A percentile compares a stretch with the other conserved stretches of the same genome.
Evolutionary conservation across 2,329 filamentous ascomycete species (phyloP).

Genomic region (Daldinia eschscholtzii): DNA sequence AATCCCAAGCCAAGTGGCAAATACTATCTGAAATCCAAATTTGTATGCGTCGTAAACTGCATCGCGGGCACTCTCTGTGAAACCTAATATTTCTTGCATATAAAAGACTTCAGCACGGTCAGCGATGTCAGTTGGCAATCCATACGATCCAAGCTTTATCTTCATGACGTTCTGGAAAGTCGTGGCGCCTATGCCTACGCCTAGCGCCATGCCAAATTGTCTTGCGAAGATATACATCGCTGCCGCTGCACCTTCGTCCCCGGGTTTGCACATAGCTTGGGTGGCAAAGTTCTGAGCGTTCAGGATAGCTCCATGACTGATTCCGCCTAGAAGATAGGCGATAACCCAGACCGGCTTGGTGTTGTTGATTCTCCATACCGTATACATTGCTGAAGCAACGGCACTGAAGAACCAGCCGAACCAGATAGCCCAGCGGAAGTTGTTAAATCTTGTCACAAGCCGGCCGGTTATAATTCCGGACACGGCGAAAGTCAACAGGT

Average conservation of each 20-base stretch:
- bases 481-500: no score
- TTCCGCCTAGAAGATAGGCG: background rate
- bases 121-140: background rate
- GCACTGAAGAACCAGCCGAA: background rate
- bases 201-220: background rate
- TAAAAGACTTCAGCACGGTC: background rate
- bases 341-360: background rate
- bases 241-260: background rate
- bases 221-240: slow-evolving; percentile 1
- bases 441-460: background rate
- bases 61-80: background rate
- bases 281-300: background rate
- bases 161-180: background rate
- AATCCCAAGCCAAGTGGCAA: background rate
- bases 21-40: background rate
- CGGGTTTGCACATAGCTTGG: background rate
- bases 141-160: background rate
- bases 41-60: background rate
- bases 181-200: background rate
- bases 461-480: background rate
- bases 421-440: background rate
- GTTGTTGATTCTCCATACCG: background rate
- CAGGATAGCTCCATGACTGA: background rate
- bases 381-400: background rate
- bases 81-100: no score